Evolutionary conservation across 176 grass and related monocot species (phyloP), one percentile per base, ranked within the genome.

Genomic region (Bromus sterilis): DNA sequence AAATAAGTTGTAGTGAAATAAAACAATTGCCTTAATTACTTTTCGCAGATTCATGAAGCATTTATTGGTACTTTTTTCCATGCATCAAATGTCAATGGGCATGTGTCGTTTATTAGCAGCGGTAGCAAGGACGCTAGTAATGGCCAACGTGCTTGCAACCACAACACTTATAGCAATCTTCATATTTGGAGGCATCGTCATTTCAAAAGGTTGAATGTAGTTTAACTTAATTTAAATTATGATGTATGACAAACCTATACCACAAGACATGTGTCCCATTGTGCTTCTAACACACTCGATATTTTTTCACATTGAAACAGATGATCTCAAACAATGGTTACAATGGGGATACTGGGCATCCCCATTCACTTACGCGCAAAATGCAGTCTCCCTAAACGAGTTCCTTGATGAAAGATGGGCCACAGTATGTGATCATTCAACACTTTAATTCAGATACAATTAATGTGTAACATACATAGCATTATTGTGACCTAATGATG

Each of bases 31-130:
- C 33, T 66, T 59, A n/a, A 46, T 85, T 65, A 26, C 46, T 85
- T 76, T 31, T 87, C 10, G n/a, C 72, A 97, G 94, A 69, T 94
- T 97, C 65, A 51, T 94, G 49, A 65, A 79, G 79, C 94, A 97
- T n/a, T 87, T 89, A 64, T 20, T 94, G 65, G 76, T 89, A 76
- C 76, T 97, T 72, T 77, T 97, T 64, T 77, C 66, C 35, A 76
- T 94, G 82, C 94, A 97, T 85, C 94, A 97, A 84, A 92, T 92
- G 85, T 91, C 94, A 43, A 84, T 92, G 81, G 73, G 87, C 37
- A 69, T 97, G 29, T 94, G 92, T 71, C 89, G 89, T 41, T 78
- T 97, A 16, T 62, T 94, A 62, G 94, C 89, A 28, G 5, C 87
- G 37, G 41, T 97, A 49, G 89, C 66, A 85, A 92, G 87, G 81